A percentile compares a stretch with the other conserved stretches of the same genome.
These are phyloP conservation scores for Lablab purpureus DNA, from an alignment of 306 rosid species.

Conservation along the genomic window DNA sequence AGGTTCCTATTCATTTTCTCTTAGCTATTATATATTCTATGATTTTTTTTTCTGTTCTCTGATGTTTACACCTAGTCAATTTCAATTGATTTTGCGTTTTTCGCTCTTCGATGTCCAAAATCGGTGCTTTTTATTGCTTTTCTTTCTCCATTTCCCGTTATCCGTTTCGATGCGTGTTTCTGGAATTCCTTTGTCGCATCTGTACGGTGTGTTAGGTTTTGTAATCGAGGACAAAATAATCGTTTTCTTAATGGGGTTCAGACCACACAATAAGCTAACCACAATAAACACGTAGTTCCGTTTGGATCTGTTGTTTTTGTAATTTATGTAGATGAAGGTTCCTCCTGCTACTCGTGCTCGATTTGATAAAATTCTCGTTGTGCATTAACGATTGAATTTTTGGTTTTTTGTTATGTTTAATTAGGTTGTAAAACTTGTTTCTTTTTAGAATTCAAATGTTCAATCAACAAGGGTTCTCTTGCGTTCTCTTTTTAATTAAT, in stretches of 20 bases:
- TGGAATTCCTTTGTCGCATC: neutral
- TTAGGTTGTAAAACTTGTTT: neutral
- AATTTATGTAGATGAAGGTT: neutral
- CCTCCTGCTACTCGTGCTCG: neutral
- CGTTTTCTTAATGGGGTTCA: neutral
- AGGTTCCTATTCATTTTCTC: neutral
- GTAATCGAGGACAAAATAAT: neutral
- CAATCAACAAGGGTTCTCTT: neutral
- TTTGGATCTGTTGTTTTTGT: neutral
- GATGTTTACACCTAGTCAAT: neutral
- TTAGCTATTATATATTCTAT: neutral
- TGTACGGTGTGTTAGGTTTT: neutral
- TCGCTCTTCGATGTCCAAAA: neutral
- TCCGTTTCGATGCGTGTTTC: conserved; percentile 1
- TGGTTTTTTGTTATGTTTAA: neutral
- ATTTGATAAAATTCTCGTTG: neutral
- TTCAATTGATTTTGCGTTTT: conserved; percentile 2
- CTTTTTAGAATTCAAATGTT: neutral
- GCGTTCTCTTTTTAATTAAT: neutral
- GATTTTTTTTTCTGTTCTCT: neutral
- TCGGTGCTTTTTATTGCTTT: neutral
- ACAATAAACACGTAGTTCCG: neutral
- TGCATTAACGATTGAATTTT: neutral
- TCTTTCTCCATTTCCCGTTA: neutral
- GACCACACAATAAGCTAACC: neutral